Evolutionary conservation across 1,139 yeast species (phyloP), one percentile per base, ranked within the genome.

Genomic region (Pichia sp.): DNA sequence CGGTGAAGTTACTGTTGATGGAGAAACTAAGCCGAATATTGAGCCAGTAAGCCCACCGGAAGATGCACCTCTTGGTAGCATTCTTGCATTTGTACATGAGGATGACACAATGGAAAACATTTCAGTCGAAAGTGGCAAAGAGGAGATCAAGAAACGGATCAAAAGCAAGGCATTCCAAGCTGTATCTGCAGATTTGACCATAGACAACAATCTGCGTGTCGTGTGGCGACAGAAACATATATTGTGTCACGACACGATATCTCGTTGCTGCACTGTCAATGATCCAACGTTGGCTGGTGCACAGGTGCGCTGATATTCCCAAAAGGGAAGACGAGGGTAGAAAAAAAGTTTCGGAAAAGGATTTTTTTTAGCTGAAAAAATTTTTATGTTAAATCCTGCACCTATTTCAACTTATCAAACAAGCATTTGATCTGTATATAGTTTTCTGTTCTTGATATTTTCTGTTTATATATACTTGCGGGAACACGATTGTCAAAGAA

Each of bases 81-180:
- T 58, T 24, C 61, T 76, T 34, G 60, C 58, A 31, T 76, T 76
- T 56, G 67, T 67, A 9, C 63, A 63, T 6, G 10, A 10, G 8
- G 30, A 20, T 6, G 29, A 7, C 1, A 7, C 10, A 8, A 30
- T 2, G 10, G 43, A 8, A 31, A 46, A 24, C 5, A 20, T 29
- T 42, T 16, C 46, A 4, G 6, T 30, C 29, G 29, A 4, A 27
- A 7, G 6, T 4, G 31, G 20, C 1, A 51, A 46, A 0, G 62
- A 50, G 1, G 64, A 57, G 3, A n/a, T 9, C 4, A 69, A 72
- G 9, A 66, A 71, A 14, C 62, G 68, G 50, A 59, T 76, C 46
- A 76, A 75, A 58, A 60, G 70, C 14, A 71, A 71, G 46, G 68
- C 64, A 6, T 76, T 78, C 76, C 65, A 64, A 6, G 69, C 67